These are phyloP conservation scores for Fraxinus baroniana DNA, from an alignment of 305 asterid genomes.

Conservation along the genomic window DNA sequence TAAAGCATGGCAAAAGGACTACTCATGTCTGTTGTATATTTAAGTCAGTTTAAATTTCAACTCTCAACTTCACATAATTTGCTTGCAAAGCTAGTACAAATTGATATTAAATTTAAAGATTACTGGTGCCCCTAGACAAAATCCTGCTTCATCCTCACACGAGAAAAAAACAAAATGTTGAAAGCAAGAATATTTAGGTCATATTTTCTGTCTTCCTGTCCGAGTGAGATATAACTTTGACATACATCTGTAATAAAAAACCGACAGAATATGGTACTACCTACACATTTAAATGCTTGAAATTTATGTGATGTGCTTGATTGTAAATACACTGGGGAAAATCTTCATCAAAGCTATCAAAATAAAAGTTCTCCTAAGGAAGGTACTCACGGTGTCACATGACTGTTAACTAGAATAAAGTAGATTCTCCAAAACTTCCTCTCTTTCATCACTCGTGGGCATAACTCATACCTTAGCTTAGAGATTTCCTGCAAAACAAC, in stretches of 20 bases:
- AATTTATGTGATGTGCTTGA: not conserved
- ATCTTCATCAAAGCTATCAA: not conserved
- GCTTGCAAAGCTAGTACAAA: not conserved
- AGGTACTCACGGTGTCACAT: conserved; percentile 69
- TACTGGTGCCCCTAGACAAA: not conserved
- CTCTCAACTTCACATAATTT: no score
- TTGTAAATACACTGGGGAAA: not conserved
- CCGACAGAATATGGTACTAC: not conserved
- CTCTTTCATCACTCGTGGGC: conserved; percentile 91
- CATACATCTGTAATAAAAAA: not conserved
- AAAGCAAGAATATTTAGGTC: not conserved
- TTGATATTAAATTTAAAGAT: not conserved
- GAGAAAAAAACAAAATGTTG: not conserved
- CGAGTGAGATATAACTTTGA: not conserved
- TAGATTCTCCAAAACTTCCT: conserved; percentile 94
- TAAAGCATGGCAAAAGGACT: not conserved
- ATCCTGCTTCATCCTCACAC: not conserved
- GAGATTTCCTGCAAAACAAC: conserved; percentile 73
- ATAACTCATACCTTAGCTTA: conserved; percentile 77
- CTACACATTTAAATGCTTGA: not conserved
- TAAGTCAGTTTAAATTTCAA: not conserved
- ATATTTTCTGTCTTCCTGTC: not conserved
- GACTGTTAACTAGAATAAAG: conserved; percentile 79
- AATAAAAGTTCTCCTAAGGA: conserved; percentile 16
- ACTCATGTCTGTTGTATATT: not conserved